These are phyloP conservation scores for Phytophthora capsici DNA, from an alignment of 352 stramenopile species.

Conservation along the genomic window DNA sequence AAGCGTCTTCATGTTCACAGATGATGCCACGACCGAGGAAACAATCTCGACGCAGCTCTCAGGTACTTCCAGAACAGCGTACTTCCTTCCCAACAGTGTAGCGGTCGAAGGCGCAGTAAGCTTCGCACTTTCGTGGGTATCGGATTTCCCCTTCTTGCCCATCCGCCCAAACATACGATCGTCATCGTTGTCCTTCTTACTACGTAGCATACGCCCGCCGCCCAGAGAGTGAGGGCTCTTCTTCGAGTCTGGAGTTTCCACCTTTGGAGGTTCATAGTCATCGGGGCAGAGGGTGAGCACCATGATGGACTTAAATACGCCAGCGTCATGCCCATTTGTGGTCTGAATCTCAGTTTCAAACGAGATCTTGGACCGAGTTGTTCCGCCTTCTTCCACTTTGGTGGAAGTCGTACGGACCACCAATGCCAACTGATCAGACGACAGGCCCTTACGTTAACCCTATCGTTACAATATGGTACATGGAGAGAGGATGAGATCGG, in stretches of 20 bases:
- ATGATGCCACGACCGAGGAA: slow-evolving; percentile 46
- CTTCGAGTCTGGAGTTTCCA: slow-evolving; percentile 19
- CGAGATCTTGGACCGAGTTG: slow-evolving; percentile 48
- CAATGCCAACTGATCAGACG: slow-evolving; percentile 61
- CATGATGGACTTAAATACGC: slow-evolving; percentile 80
- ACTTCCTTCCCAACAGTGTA: slow-evolving; percentile 67
- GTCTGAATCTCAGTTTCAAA: slow-evolving; percentile 47
- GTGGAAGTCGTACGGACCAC: slow-evolving; percentile 62
- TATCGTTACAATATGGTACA: too few relatives aligned
- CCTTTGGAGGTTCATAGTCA: slow-evolving; percentile 62
- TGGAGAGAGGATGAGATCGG: too few relatives aligned
- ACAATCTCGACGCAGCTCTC: slow-evolving; percentile 81
- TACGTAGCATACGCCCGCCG: slow-evolving; percentile 52
- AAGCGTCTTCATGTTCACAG: slow-evolving; percentile 71
- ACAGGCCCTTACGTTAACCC: slow-evolving; percentile 80
- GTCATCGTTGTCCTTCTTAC: slow-evolving; percentile 61
- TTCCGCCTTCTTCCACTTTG: slow-evolving; percentile 27
- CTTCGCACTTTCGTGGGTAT: slow-evolving; percentile 46
- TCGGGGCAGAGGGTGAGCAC: slow-evolving; percentile 74
- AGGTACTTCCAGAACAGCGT: slow-evolving; percentile 78
- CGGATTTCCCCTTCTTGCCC: slow-evolving; percentile 38
- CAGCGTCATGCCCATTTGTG: slow-evolving; percentile 13
- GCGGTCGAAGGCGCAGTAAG: slow-evolving; percentile 62
- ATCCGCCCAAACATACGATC: slow-evolving; percentile 50
- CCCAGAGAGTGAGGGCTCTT: slow-evolving; percentile 28